Conservation (phyloP, 306 rosid species). For the Acacia acuminata region DNA sequence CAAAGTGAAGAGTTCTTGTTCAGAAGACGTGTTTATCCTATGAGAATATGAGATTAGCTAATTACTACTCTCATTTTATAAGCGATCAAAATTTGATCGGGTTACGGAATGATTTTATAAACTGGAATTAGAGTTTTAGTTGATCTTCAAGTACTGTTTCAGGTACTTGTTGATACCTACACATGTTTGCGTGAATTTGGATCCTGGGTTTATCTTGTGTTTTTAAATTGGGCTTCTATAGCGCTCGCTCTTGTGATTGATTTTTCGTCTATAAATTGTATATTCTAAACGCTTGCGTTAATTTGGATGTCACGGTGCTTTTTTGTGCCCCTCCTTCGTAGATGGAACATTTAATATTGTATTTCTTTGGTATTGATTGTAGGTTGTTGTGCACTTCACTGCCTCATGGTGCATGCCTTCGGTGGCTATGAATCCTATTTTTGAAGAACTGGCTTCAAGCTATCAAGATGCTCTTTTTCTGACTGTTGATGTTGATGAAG, state of each 20-base stretch:
- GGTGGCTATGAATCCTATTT: slow-evolving; percentile 76
- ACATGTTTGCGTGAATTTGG: not conserved
- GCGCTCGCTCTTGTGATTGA: not conserved
- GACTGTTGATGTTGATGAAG: slow-evolving; percentile 88
- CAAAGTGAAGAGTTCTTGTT: not conserved
- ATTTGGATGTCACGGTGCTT: not conserved
- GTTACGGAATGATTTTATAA: not conserved
- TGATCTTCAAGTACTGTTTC: not conserved
- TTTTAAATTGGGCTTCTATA: not conserved
- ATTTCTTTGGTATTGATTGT: slow-evolving; percentile 30
- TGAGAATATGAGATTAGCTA: not conserved
- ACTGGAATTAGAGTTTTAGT: slow-evolving; percentile 2
- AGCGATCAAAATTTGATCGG: not conserved
- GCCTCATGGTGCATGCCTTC: slow-evolving; percentile 99
- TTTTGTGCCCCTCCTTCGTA: not conserved
- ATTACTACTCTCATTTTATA: not conserved
- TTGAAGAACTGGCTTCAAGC: slow-evolving; percentile 70
- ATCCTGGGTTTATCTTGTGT: not conserved
- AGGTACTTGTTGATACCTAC: not conserved
- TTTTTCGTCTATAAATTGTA: not conserved
- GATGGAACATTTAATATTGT: not conserved
- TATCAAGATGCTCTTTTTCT: slow-evolving; percentile 75
- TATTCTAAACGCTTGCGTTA: not conserved
- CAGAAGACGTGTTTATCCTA: not conserved
- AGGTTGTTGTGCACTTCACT: slow-evolving; percentile 86